phyloP scores from a whole-genome alignment of 495 filamentous ascomycete species.

The Penicillium simplicissimum region DNA sequence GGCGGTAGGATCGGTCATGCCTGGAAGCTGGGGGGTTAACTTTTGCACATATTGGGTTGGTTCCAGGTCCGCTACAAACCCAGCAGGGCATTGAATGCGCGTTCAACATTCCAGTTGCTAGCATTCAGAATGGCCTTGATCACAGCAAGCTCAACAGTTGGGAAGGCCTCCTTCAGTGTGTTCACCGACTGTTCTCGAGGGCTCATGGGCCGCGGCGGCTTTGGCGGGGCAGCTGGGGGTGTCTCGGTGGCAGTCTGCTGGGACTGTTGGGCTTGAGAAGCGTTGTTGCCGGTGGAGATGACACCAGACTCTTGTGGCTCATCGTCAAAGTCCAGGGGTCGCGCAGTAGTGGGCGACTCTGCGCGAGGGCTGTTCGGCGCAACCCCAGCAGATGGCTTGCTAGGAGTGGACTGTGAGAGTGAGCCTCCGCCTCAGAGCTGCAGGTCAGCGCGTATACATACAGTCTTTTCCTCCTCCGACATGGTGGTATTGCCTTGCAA shows the following conservation, averaged over 20 bases:
- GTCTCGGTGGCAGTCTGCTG: constrained; percentile 38
- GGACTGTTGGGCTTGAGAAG: constrained; percentile 3
- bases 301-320: constrained; percentile 67
- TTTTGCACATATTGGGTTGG: background rate
- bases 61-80: constrained; percentile 48
- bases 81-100: constrained; percentile 92
- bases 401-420: constrained; percentile 36
- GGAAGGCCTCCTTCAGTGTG: constrained; percentile 93
- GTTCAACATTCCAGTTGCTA: constrained; percentile 85
- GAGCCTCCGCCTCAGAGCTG: constrained; percentile 19
- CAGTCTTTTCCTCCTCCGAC: constrained; percentile 45
- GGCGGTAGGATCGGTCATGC: constrained; percentile 91
- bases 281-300: constrained; percentile 25
- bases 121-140: constrained; percentile 86
- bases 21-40: constrained; percentile 40
- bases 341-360: constrained; percentile 83
- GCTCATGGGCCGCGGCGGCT: constrained; percentile 83
- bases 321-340: constrained; percentile 84
- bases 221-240: constrained; percentile 70
- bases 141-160: constrained; percentile 74
- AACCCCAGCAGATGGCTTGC: constrained; percentile 32
- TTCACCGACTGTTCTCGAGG: constrained; percentile 80
- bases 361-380: constrained; percentile 46
- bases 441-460: constrained; percentile 25
- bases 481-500: constrained; percentile 24